phyloP scores from a whole-genome alignment of 2,329 filamentous ascomycete species.

The Chalaropsis thielavioides region DNA sequence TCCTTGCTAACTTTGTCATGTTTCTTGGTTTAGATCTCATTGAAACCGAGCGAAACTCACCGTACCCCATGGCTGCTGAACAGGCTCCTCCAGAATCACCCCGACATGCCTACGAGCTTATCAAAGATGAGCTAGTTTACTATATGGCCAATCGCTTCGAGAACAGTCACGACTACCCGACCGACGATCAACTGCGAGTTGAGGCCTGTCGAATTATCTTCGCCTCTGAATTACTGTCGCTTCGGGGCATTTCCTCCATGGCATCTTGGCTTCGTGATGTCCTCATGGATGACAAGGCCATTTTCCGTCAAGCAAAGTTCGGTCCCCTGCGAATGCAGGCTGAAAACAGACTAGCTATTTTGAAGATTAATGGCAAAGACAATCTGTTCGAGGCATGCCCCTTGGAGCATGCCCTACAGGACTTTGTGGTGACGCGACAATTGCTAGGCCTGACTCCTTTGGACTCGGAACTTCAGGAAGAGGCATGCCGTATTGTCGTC shows the following conservation, averaged over 20 bases:
- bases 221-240: slow-evolving; percentile 35
- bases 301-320: slow-evolving; percentile 33
- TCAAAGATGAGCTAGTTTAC: slow-evolving; percentile 43
- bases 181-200: slow-evolving; percentile 39
- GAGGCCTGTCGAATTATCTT: slow-evolving; percentile 47
- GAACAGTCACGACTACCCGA: slow-evolving; percentile 28
- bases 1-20: not conserved
- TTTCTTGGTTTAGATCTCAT: slow-evolving; percentile 38
- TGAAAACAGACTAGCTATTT: slow-evolving; percentile 33
- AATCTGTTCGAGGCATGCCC: slow-evolving; percentile 43
- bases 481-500: slow-evolving; percentile 43
- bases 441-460: slow-evolving; percentile 44
- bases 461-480: slow-evolving; percentile 44
- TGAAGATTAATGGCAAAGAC: slow-evolving; percentile 44
- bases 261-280: slow-evolving; percentile 45
- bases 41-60: slow-evolving; percentile 45
- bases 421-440: slow-evolving; percentile 37
- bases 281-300: slow-evolving; percentile 34
- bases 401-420: slow-evolving; percentile 39
- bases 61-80: slow-evolving; percentile 38
- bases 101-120: slow-evolving; percentile 45
- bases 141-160: slow-evolving; percentile 35
- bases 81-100: slow-evolving; percentile 32
- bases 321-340: slow-evolving; percentile 32
- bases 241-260: slow-evolving; percentile 27